Evolutionary conservation across 2,329 filamentous ascomycete genomes (phyloP).

Genomic region (Xylariaceae sp.): DNA sequence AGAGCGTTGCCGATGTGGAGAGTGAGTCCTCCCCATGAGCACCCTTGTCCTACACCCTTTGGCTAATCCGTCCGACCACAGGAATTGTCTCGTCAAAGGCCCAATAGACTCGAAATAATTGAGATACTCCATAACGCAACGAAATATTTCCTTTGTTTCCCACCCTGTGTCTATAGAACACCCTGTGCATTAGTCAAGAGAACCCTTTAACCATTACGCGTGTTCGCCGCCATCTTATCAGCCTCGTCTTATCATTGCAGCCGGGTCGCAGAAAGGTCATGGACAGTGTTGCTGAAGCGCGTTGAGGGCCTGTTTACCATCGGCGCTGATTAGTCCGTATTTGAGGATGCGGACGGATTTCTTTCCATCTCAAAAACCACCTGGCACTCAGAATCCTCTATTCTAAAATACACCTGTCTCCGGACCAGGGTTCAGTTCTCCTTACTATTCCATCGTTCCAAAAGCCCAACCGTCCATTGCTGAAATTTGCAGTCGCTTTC

Average conservation of each 20-base stretch:
- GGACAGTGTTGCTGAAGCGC: no score
- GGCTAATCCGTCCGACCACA: slow-evolving; percentile 35
- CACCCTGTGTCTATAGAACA: slow-evolving; percentile 51
- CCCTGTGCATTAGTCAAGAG: slow-evolving; percentile 56
- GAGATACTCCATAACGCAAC: slow-evolving; percentile 29
- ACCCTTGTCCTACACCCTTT: no score
- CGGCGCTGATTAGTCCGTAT: no score
- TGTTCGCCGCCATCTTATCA: background rate
- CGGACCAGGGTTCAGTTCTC: slow-evolving; percentile 5
- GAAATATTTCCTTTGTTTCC: slow-evolving; percentile 47
- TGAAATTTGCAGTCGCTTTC: slow-evolving; percentile 50
- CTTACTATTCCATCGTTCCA: slow-evolving; percentile 45
- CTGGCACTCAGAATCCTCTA: no score
- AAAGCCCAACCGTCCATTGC: slow-evolving; percentile 62
- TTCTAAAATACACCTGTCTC: no score
- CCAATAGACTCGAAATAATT: slow-evolving; percentile 46
- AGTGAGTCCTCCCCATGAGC: slow-evolving; percentile 51
- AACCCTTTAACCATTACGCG: slow-evolving; percentile 21
- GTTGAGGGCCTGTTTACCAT: no score
- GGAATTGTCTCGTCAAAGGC: slow-evolving; percentile 59
- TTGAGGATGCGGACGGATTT: no score
- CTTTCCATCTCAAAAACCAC: no score
- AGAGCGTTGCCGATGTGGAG: slow-evolving; percentile 94
- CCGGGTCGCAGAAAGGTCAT: no score
- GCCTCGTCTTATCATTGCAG: no score